These are phyloP conservation scores for Colletotrichum sp. DNA, from an alignment of 2,329 filamentous ascomycete genomes.

Conservation along the genomic window DNA sequence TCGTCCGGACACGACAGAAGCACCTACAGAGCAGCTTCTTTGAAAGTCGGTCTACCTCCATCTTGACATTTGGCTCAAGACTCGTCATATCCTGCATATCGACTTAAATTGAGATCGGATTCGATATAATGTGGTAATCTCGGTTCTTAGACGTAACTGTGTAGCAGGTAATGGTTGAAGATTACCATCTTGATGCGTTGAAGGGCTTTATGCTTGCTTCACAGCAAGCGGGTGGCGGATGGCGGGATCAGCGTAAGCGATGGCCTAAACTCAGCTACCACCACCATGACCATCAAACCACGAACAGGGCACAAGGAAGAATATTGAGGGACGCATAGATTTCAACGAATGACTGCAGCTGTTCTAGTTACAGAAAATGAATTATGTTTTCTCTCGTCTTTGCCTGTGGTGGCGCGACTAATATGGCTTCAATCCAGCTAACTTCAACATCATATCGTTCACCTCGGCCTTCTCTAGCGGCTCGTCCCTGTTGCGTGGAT, in stretches of 20 bases:
- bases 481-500: background rate
- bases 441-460: background rate
- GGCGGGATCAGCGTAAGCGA: background rate
- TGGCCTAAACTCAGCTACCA: too few species aligned
- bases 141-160: background rate
- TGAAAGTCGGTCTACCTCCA: background rate
- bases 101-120: background rate
- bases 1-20: background rate
- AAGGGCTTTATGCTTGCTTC: background rate
- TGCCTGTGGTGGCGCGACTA: background rate
- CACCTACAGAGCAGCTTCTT: background rate
- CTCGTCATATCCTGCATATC: background rate
- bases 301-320: background rate
- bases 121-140: background rate
- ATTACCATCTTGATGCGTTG: background rate
- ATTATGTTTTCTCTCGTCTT: fast-evolving
- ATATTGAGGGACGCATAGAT: background rate
- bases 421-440: background rate
- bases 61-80: background rate
- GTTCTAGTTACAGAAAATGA: fast-evolving
- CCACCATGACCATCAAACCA: background rate
- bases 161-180: background rate
- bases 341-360: background rate
- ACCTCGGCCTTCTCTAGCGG: background rate
- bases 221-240: background rate